Conservation (phyloP, 2,329 filamentous ascomycete genomes). For the Stachybotrys elegans region DNA sequence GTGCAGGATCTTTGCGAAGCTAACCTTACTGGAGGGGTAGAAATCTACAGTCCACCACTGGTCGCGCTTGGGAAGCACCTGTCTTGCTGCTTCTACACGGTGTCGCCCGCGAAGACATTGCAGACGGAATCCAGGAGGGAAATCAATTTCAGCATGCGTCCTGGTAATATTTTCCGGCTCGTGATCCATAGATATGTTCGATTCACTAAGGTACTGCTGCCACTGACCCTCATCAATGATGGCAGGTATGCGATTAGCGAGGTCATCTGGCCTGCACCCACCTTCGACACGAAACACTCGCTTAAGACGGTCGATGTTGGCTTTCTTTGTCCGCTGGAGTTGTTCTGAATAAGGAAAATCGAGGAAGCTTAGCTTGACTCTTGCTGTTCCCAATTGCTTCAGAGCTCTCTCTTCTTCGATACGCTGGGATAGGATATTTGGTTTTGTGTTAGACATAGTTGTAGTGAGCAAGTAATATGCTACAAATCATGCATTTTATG, state of each 20-base stretch:
- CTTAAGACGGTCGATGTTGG: constrained; percentile 12
- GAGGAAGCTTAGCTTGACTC: constrained; percentile 18
- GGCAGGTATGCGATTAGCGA: constrained; percentile 23
- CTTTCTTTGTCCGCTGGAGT: constrained; percentile 11
- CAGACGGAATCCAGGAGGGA: constrained; percentile 13
- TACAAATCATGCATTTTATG: not conserved
- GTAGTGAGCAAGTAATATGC: not conserved
- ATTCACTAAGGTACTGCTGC: constrained; percentile 11
- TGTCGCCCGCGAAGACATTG: constrained; percentile 20
- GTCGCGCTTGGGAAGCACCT: constrained; percentile 1
- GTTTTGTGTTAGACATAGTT: constrained; percentile 3
- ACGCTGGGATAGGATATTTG: not conserved
- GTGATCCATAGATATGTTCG: not conserved
- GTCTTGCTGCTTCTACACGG: constrained; percentile 8
- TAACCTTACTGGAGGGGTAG: constrained; percentile 18
- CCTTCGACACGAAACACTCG: constrained; percentile 13
- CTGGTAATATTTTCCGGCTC: not conserved
- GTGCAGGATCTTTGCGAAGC: not conserved
- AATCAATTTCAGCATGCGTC: constrained; percentile 11
- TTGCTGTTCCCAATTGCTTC: constrained; percentile 18
- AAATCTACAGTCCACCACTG: constrained; percentile 21
- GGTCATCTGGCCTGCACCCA: constrained; percentile 13
- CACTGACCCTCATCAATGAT: constrained; percentile 21
- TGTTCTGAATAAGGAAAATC: constrained; percentile 10
- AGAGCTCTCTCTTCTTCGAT: constrained; percentile 11